Evolutionary conservation across 805 yeast species (phyloP).

Genomic region (Lipomyces mesembrius): DNA sequence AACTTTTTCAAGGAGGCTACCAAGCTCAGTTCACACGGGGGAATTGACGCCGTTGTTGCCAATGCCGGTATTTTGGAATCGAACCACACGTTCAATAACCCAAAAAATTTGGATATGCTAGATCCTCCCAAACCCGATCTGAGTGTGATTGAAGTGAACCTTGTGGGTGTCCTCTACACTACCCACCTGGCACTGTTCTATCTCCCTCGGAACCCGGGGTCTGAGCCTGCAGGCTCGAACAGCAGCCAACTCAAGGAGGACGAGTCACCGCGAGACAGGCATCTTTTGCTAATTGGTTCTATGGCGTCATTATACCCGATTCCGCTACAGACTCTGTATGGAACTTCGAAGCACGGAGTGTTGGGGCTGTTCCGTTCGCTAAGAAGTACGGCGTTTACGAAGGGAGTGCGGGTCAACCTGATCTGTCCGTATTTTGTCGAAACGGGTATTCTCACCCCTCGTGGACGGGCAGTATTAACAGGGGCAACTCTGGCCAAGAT

Average conservation of each 20-base stretch:
- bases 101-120: slow-evolving; percentile 4
- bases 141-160: slow-evolving; percentile 18
- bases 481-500: background rate
- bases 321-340: slow-evolving; percentile 38
- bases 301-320: background rate
- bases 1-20: slow-evolving; percentile 17
- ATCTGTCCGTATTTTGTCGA: slow-evolving; percentile 56
- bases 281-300: slow-evolving; percentile 4
- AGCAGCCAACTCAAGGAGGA: background rate
- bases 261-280: background rate
- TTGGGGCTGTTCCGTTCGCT: slow-evolving; percentile 48
- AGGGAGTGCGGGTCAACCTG: slow-evolving; percentile 49
- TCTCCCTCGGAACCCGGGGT: slow-evolving; percentile 19
- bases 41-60: slow-evolving; percentile 22
- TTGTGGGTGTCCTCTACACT: slow-evolving; percentile 18
- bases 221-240: background rate
- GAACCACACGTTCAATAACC: slow-evolving; percentile 12
- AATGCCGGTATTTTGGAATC: slow-evolving; percentile 24
- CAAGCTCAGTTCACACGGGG: slow-evolving; percentile 11
- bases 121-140: slow-evolving; percentile 19
- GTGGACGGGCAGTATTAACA: background rate
- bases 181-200: slow-evolving; percentile 17
- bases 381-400: slow-evolving; percentile 53
- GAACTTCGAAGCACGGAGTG: slow-evolving; percentile 52
- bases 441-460: slow-evolving; percentile 52